Evolutionary conservation across 371 early-diverging fungal species (phyloP), one percentile per base, ranked within the genome.

Genomic region (Parasitella parasitica): DNA sequence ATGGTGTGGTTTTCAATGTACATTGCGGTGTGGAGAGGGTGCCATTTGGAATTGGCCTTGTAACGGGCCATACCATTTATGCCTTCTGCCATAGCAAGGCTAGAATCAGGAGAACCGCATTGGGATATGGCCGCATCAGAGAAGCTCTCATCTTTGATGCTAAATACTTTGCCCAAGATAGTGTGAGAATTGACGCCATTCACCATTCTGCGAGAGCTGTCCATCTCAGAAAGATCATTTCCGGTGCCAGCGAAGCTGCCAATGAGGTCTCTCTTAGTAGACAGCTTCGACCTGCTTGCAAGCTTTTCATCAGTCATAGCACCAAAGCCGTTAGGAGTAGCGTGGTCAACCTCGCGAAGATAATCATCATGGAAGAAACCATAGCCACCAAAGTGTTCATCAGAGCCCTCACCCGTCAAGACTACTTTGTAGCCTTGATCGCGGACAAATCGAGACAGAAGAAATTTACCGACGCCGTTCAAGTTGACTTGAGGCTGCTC

Each of bases 371-470:
- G 76, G 59, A 88, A 65, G 54, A 85, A 84, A 4, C 66, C 57
- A 64, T 88, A 86, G 0, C 89, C 89, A 5, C 82, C 85, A 71
- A 86, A 88, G 18, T 86, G 71, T 50, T 88, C 88, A 52, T 88
- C 89, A 0, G 86, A 82, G 0, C 84, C 87, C 64, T 88, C 86
- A 24, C 88, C 89, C 0, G 87, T 86, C 62, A 81, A 73, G n/a
- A 88, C 77, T 0, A 77, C 67, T 34, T 55, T 71, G 66, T 78
- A 75, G 3, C 86, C 86, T 32, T 55, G 38, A 22, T 69, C 69
- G 48, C 64, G 64, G 2, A 59, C 64, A 52, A 60, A 49, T 28
- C n/a, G 38, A 11, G 69, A 69, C 38, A 69, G 36, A 6, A 69
- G 30, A 26, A 60, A 60, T 18, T 46, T 46, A 20, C 46, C 46